phyloP scores from a whole-genome alignment of 305 asterid species.

The Plantago rigida region DNA sequence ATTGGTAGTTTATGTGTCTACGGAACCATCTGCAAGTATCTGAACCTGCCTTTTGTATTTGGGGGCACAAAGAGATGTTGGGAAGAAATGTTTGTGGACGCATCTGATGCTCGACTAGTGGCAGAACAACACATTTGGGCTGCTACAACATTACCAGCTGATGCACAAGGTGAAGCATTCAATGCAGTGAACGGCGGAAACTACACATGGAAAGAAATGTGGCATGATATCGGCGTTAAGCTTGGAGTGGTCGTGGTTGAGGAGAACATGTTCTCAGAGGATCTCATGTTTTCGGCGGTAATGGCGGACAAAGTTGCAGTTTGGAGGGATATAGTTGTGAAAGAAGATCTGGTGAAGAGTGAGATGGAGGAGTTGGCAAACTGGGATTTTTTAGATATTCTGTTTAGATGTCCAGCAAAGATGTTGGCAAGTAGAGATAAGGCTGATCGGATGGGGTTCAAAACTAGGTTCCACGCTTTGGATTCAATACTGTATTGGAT shows the following conservation, averaged over 20 bases:
- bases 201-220: conserved; percentile 60
- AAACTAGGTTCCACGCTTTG: conserved; percentile 42
- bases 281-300: conserved; percentile 30
- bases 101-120: conserved; percentile 75
- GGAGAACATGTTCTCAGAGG: conserved; percentile 22
- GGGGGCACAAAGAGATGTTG: conserved; percentile 63
- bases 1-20: conserved; percentile 68
- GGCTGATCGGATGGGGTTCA: conserved; percentile 54
- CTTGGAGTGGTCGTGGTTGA: conserved; percentile 33
- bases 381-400: conserved; percentile 57
- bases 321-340: conserved; percentile 58
- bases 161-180: conserved; percentile 38
- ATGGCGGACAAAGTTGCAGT: conserved; percentile 49
- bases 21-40: conserved; percentile 56
- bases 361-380: conserved; percentile 68
- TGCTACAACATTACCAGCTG: conserved; percentile 25
- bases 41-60: conserved; percentile 60
- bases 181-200: conserved; percentile 58
- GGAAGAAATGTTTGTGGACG: conserved; percentile 63
- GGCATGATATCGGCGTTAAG: conserved; percentile 53
- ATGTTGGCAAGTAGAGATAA: conserved; percentile 52
- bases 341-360: conserved; percentile 46
- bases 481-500: conserved; percentile 71
- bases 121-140: conserved; percentile 78
- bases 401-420: conserved; percentile 58